Conservation (phyloP, 805 yeast genomes). For the Lipomyces spencermartinsiae region DNA sequence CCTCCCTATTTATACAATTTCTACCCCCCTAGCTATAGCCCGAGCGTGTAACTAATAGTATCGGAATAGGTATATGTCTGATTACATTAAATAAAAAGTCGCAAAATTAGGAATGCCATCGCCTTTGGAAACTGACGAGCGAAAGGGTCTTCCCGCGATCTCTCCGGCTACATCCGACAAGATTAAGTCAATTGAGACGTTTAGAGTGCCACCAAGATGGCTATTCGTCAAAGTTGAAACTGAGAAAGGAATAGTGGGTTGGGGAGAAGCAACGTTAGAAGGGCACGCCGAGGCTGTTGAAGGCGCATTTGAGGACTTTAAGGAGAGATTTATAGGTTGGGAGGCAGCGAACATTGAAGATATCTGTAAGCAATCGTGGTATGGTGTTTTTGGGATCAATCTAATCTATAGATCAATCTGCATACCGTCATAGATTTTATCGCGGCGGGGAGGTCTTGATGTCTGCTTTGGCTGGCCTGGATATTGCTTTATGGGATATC, state of each 20-base stretch:
- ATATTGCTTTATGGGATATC: constrained; percentile 46
- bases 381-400: neutral
- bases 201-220: constrained; percentile 44
- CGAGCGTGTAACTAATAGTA: too few relatives aligned
- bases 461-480: constrained; percentile 46
- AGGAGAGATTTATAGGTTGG: constrained; percentile 44
- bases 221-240: constrained; percentile 43
- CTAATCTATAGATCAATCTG: constrained; percentile 11
- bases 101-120: constrained; percentile 19
- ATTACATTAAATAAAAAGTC: too few relatives aligned
- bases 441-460: constrained; percentile 45
- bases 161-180: constrained; percentile 21
- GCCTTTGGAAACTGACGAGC: constrained; percentile 29
- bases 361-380: constrained; percentile 31
- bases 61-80: too few relatives aligned
- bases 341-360: constrained; percentile 44
- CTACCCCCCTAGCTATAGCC: too few relatives aligned
- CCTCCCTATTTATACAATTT: neutral
- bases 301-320: constrained; percentile 44
- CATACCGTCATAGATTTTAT: constrained; percentile 45
- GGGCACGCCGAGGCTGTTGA: constrained; percentile 46
- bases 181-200: constrained; percentile 41
- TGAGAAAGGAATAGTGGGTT: constrained; percentile 41
- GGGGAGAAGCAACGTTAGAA: constrained; percentile 45
- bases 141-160: constrained; percentile 32